Percentiles rank a stretch among this genome's conserved stretches.
phyloP scores from a whole-genome alignment of 2,329 filamentous ascomycete species.

The Hymenoscyphus occultus region DNA sequence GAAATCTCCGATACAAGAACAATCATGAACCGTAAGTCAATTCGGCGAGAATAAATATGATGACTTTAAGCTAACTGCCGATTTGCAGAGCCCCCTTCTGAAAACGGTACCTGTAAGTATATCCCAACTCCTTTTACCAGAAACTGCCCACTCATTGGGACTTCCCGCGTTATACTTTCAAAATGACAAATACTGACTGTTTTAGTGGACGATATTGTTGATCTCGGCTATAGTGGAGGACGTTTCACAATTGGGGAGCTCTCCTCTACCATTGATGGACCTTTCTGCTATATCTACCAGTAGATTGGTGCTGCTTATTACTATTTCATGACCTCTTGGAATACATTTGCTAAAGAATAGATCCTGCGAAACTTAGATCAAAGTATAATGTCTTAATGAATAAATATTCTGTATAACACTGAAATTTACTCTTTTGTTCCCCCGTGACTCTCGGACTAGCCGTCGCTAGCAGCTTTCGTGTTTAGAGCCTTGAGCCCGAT shows the following conservation, averaged over 20 bases:
- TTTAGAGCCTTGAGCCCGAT: too few species aligned
- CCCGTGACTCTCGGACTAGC: neutral
- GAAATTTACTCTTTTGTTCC: neutral
- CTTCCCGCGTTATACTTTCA: too few species aligned
- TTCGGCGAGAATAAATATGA: neutral
- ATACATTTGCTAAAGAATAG: neutral
- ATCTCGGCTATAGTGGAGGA: neutral
- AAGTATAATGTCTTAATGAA: neutral
- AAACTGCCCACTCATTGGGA: too few species aligned
- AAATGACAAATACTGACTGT: neutral
- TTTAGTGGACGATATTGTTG: neutral
- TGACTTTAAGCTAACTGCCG: neutral
- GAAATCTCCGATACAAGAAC: neutral
- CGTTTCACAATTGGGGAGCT: neutral
- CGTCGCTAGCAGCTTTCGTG: too few species aligned
- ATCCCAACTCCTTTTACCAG: neutral
- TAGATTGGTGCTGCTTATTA: neutral
- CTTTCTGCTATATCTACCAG: constrained; percentile 1
- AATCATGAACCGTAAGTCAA: neutral
- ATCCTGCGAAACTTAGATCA: neutral
- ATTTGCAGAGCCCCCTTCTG: neutral
- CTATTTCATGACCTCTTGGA: neutral
- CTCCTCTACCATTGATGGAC: neutral
- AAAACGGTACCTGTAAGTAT: neutral
- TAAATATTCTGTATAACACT: neutral